Conservation (phyloP, 1,139 yeast genomes). For the Hyphopichia khmerensis region DNA sequence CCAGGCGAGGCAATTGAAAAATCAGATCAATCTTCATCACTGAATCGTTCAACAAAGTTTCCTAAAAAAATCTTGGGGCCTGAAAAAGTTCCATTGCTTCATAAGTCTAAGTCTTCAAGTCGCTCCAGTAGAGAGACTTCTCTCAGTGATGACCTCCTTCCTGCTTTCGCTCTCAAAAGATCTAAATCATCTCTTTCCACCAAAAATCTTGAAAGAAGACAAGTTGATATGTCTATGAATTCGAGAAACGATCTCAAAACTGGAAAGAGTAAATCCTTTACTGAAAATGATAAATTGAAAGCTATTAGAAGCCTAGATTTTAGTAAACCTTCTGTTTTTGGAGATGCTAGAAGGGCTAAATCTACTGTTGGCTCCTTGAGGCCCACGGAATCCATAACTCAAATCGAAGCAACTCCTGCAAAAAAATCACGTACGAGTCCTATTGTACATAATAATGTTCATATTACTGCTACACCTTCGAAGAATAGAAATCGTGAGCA, state of each 20-base stretch:
- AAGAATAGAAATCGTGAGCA: neutral
- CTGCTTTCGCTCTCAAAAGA: conserved; percentile 35
- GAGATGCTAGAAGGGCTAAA: conserved; percentile 24
- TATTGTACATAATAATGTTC: neutral
- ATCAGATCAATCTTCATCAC: neutral
- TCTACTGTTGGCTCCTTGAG: conserved; percentile 2
- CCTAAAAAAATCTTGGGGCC: conserved; percentile 17
- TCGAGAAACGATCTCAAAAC: conserved; percentile 7
- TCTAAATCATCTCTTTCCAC: conserved; percentile 46
- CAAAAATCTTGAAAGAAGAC: conserved; percentile 42
- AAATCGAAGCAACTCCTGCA: conserved; percentile 26
- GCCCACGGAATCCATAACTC: conserved; percentile 7
- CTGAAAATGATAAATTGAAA: neutral
- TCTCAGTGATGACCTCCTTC: conserved; percentile 20
- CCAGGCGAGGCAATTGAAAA: neutral
- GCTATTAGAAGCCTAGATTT: neutral
- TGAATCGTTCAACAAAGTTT: conserved; percentile 12
- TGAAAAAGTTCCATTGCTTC: conserved; percentile 16
- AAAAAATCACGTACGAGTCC: conserved; percentile 7
- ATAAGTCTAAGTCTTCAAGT: conserved; percentile 4
- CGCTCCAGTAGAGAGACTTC: neutral
- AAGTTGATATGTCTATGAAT: conserved; percentile 42
- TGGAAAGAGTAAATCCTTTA: neutral
- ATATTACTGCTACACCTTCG: conserved; percentile 5
- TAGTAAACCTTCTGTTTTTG: conserved; percentile 22